phyloP scores from a whole-genome alignment of 1,139 yeast species.

The Diutina scorzettiae region DNA sequence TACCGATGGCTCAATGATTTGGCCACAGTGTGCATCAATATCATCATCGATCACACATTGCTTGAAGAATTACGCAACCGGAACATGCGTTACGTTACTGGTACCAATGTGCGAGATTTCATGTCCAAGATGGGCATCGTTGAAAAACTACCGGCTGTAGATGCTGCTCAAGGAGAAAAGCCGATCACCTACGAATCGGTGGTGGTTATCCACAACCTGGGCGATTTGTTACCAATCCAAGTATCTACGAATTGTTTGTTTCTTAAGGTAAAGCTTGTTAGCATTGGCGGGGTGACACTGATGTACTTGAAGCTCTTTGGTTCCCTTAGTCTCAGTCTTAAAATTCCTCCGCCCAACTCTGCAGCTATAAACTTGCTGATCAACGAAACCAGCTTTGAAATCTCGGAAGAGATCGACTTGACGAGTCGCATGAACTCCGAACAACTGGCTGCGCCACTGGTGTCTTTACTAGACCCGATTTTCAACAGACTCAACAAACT shows the following conservation, averaged over 20 bases:
- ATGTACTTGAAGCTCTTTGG: neutral
- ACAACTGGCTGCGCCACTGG: neutral
- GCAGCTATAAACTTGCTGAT: neutral
- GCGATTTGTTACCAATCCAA: neutral
- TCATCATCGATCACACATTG: constrained; percentile 51
- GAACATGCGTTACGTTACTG: neutral
- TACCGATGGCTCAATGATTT: constrained; percentile 39
- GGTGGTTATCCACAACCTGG: constrained; percentile 4
- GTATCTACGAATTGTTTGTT: neutral
- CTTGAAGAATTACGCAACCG: constrained; percentile 36
- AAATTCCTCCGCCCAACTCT: neutral
- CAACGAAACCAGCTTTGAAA: neutral
- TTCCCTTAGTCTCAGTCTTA: neutral
- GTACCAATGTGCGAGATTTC: neutral
- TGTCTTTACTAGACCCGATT: constrained; percentile 15
- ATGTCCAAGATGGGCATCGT: neutral
- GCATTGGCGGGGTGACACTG: neutral
- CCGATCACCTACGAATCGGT: constrained; percentile 1
- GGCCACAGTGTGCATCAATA: constrained; percentile 42
- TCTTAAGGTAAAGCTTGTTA: neutral
- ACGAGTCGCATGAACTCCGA: neutral
- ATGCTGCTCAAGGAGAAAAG: neutral
- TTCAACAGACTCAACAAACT: constrained; percentile 23
- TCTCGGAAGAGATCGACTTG: neutral
- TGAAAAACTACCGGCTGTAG: neutral